Evolutionary conservation across 805 yeast species (phyloP), one percentile per base, ranked within the genome.

Genomic region (Yamadazyma endophytica): DNA sequence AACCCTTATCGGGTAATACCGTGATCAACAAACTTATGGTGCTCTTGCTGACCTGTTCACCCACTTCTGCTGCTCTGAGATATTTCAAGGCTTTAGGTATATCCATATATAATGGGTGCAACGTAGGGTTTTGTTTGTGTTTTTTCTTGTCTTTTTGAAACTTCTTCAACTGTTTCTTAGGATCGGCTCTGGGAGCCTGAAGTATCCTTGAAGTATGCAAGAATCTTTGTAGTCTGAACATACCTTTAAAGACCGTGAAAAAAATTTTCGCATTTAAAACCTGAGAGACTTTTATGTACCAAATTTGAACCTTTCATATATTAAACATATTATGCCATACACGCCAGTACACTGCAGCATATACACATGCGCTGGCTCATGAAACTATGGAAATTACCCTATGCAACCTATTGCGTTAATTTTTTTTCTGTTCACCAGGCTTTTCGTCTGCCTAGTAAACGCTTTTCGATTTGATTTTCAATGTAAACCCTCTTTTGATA

Each of bases 61-160:
- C 97, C 4, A 88, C 94, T 56, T 88, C 96, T 4, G 88, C 77
- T 0, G 97, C 96, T 41, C 96, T 70, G 35, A 90, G 53, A 50
- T 79, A 88, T 46, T 83, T 71, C 55, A 87, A 56, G 1, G 97
- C 96, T 18, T 63, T 57, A 5, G 83, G 75, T 6, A 87, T 68
- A 29, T 75, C 79, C 82, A 84, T 77, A 50, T 77, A 81, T 33
- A 82, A 63, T 2, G 89, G 89, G 31, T 69, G 68, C 9, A 42
- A 58, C 52, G 43, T 60, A 36, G 68, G 70, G 39, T 54, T 79
- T 29, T 47, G 54, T 36, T 54, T 55, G 39, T 51, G 46, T 40
- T 48, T 50, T 24, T 31, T 40, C 35, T 48, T 54, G 25, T 46
- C 39, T 13, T 40, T 33, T 31, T 50, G 58, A 22, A 50, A 45